Percentiles rank a stretch among this genome's conserved stretches.
Evolutionary conservation across 352 stramenopile genomes (phyloP).

Genomic region (Phytopythium sindhum): DNA sequence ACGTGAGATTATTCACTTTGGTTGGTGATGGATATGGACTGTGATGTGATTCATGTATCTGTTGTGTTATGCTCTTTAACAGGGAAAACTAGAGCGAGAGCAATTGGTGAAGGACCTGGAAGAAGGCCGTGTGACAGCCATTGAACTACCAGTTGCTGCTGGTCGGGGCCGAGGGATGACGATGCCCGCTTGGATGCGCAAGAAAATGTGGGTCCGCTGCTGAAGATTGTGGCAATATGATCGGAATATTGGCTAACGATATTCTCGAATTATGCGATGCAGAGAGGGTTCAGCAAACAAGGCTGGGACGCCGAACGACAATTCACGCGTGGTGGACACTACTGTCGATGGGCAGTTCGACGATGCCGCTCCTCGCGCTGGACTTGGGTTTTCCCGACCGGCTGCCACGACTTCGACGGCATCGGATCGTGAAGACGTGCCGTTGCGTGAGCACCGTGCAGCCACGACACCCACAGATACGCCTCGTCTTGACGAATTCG

Average conservation of each 20-base stretch:
- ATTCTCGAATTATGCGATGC: constrained; percentile 8
- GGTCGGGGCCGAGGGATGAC: constrained; percentile 88
- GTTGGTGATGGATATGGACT: not conserved
- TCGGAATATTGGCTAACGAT: not conserved
- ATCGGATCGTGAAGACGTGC: not conserved
- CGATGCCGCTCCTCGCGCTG: constrained; percentile 30
- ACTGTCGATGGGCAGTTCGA: constrained; percentile 49
- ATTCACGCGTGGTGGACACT: not conserved
- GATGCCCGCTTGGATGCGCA: constrained; percentile 91
- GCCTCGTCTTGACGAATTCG: constrained; percentile 26
- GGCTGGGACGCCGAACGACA: not conserved
- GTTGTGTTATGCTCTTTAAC: not conserved
- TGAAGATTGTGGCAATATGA: not conserved
- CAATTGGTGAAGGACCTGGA: constrained; percentile 68
- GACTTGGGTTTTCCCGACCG: constrained; percentile 25
- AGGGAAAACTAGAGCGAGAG: constrained; percentile 69
- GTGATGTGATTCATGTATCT: not conserved
- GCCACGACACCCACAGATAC: not conserved
- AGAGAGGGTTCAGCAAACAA: constrained; percentile 43
- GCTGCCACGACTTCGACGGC: not conserved
- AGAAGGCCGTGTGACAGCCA: constrained; percentile 53
- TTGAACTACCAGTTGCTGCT: constrained; percentile 43
- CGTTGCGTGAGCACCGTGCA: not conserved
- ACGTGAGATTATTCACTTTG: not conserved
- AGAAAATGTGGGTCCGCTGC: constrained; percentile 69